These are phyloP conservation scores for Rhizopogon roseolus DNA, from an alignment of 768 basidiomycete genomes.

Conservation along the genomic window DNA sequence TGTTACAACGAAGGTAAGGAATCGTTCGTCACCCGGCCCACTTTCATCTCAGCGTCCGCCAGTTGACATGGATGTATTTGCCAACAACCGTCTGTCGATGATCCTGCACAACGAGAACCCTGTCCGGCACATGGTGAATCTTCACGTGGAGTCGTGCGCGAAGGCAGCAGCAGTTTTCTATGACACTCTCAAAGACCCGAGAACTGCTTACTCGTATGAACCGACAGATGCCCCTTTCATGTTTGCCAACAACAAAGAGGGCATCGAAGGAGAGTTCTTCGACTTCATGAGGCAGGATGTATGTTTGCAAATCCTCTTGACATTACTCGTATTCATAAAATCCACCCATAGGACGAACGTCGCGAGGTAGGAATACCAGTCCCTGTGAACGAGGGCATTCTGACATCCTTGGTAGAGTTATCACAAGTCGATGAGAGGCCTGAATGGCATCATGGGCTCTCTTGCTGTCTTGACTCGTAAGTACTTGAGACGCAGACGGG, in stretches of 20 bases:
- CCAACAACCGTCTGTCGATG: slow-evolving; percentile 31
- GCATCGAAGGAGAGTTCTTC: slow-evolving; percentile 17
- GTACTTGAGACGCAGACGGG: neutral
- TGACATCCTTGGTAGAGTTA: slow-evolving; percentile 10
- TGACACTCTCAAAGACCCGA: slow-evolving; percentile 23
- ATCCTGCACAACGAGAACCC: slow-evolving; percentile 20
- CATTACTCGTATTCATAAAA: neutral
- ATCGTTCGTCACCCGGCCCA: neutral
- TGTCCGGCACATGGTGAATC: slow-evolving; percentile 13
- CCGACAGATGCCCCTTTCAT: slow-evolving; percentile 18
- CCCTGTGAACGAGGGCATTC: too few relatives aligned
- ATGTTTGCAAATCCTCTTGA: neutral
- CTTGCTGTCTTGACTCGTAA: slow-evolving; percentile 18
- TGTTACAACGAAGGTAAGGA: slow-evolving; percentile 27
- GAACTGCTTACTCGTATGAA: slow-evolving; percentile 12
- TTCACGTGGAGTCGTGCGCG: slow-evolving; percentile 12
- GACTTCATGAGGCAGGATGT: slow-evolving; percentile 21
- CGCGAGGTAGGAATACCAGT: slow-evolving; percentile 13
- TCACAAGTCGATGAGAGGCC: slow-evolving; percentile 19
- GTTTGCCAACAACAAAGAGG: slow-evolving; percentile 13
- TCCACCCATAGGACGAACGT: slow-evolving; percentile 8
- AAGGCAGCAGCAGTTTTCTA: slow-evolving; percentile 18
- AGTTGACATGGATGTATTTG: slow-evolving; percentile 27
- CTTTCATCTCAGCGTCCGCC: neutral
- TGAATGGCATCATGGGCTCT: slow-evolving; percentile 19